Percentiles rank a stretch among this genome's conserved stretches.
Conservation (phyloP, 148 eudicot genomes). For the Bassia scoparia region DNA sequence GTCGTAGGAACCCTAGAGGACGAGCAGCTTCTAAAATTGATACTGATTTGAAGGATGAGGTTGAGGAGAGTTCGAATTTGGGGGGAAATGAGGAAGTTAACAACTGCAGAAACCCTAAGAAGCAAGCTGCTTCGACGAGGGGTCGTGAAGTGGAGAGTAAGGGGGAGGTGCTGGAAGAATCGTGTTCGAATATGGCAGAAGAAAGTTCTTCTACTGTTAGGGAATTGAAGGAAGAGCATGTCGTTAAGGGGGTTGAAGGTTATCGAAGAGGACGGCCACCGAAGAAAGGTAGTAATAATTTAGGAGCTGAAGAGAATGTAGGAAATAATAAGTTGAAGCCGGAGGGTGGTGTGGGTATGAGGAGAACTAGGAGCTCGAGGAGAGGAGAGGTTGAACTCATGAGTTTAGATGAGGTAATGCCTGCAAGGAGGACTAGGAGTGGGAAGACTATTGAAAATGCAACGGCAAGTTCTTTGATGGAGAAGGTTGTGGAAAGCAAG, state of each 20-base stretch:
- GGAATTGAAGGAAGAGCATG: constrained; percentile 15
- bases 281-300: not conserved
- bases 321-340: constrained; percentile 7
- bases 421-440: constrained; percentile 41
- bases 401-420: constrained; percentile 1
- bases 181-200: constrained; percentile 14
- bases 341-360: constrained; percentile 16
- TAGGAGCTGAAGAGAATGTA: not conserved
- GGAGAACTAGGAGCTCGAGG: constrained; percentile 28
- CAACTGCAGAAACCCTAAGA: not conserved
- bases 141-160: constrained; percentile 16
- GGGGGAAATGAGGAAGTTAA: not conserved
- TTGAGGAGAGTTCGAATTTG: constrained; percentile 22
- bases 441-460: constrained; percentile 26
- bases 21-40: not conserved
- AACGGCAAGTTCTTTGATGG: constrained; percentile 7
- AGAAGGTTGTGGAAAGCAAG: constrained; percentile 19
- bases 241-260: constrained; percentile 18
- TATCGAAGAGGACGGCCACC: constrained; percentile 20
- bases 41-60: not conserved
- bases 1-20: not conserved
- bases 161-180: constrained; percentile 55
- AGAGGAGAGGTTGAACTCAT: constrained; percentile 12
- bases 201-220: constrained; percentile 1
- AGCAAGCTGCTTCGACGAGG: not conserved